Evolutionary conservation across 768 basidiomycete species (phyloP).

Genomic region (Exsudoporus frostii): DNA sequence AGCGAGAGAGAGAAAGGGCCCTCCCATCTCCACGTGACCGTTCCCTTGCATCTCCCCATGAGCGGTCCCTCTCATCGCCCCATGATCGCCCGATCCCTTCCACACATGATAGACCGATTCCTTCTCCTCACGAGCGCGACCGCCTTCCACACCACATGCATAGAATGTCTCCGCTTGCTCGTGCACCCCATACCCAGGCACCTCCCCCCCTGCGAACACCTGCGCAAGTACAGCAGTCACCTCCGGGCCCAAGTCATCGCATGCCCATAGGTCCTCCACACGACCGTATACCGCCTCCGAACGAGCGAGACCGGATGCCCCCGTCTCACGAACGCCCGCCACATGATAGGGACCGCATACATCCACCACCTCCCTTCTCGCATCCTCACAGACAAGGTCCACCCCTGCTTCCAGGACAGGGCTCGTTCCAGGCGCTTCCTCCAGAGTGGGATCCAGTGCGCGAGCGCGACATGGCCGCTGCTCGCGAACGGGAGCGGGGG

Average conservation of each 20-base stretch:
- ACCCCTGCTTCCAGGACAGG: conserved; percentile 27
- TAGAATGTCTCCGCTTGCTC: conserved; percentile 24
- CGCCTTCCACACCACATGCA: conserved; percentile 21
- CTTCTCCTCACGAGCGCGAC: conserved; percentile 28
- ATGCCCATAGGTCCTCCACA: conserved; percentile 19
- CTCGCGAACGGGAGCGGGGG: conserved; percentile 26
- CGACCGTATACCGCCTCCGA: conserved; percentile 22
- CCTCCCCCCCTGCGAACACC: conserved; percentile 14
- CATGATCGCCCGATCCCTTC: conserved; percentile 24
- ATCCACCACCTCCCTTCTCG: conserved; percentile 21
- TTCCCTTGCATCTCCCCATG: conserved; percentile 21
- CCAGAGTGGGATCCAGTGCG: conserved; percentile 27
- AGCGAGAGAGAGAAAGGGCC: conserved; percentile 24
- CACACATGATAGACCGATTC: conserved; percentile 20
- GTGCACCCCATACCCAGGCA: conserved; percentile 17
- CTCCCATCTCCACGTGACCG: conserved; percentile 27
- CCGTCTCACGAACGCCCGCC: conserved; percentile 23
- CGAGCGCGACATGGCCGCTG: conserved; percentile 17
- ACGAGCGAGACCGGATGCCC: conserved; percentile 26
- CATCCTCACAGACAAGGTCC: conserved; percentile 21
- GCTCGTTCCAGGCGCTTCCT: conserved; percentile 30
- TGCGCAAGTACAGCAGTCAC: conserved; percentile 19
- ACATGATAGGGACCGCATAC: conserved; percentile 28
- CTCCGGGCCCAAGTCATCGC: conserved; percentile 24
- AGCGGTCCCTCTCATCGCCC: conserved; percentile 19